These are phyloP conservation scores for Lyophyllum atratum DNA, from an alignment of 768 basidiomycete species.

Conservation along the genomic window DNA sequence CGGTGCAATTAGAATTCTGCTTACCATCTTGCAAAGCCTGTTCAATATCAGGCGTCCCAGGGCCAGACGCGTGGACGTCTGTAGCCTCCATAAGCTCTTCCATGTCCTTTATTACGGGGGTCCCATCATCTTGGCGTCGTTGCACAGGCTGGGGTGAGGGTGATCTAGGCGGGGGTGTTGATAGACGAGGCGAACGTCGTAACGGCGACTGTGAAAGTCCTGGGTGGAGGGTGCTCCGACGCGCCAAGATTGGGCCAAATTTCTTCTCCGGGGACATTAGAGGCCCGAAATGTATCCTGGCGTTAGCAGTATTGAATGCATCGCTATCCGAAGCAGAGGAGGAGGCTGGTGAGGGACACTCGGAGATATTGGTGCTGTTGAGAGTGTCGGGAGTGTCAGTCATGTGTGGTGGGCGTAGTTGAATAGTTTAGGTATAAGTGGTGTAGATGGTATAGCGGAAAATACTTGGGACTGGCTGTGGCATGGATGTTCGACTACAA, in stretches of 20 bases:
- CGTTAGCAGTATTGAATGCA: slow-evolving; percentile 41
- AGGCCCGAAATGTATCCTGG: slow-evolving; percentile 52
- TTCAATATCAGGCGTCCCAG: slow-evolving; percentile 53
- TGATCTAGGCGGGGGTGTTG: slow-evolving; percentile 36
- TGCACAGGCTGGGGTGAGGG: slow-evolving; percentile 3
- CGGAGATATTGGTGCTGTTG: neutral
- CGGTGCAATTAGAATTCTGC: slow-evolving; percentile 19
- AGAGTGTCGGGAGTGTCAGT: neutral
- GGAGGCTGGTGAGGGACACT: slow-evolving; percentile 21
- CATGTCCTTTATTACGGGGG: slow-evolving; percentile 17
- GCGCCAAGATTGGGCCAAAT: slow-evolving; percentile 34
- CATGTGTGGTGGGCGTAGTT: neutral
- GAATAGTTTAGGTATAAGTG: neutral
- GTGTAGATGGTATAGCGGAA: neutral
- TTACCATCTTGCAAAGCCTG: slow-evolving; percentile 45
- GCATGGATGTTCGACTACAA: neutral
- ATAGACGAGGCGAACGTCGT: slow-evolving; percentile 55
- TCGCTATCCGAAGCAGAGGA: slow-evolving; percentile 41
- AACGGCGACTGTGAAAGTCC: slow-evolving; percentile 26
- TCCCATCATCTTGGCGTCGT: neutral
- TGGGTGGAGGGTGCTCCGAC: slow-evolving; percentile 27
- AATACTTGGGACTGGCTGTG: neutral
- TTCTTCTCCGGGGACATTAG: slow-evolving; percentile 55
- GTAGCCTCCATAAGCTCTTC: slow-evolving; percentile 35
- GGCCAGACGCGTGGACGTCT: slow-evolving; percentile 29